Base-by-base conservation (phyloP, 1,284 basidiomycete genomes). In the Heterobasidion occidentale region DNA sequence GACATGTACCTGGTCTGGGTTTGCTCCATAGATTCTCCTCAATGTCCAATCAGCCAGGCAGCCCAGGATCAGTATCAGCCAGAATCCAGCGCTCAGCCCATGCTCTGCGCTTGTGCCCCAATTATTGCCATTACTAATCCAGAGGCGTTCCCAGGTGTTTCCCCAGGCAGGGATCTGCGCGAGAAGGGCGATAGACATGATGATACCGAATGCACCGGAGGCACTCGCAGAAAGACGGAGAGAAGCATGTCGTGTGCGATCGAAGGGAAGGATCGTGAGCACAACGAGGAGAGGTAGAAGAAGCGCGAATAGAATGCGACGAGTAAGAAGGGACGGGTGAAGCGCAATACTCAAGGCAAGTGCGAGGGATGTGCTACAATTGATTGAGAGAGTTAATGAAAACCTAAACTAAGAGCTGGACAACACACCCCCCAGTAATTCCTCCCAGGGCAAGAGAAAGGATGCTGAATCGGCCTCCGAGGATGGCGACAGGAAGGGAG, bases 221-320 rank as follows among this genome's bases (percentile, higher is more conserved):
- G 81, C 74, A 1, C 81, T 70, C 12, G 77, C 71, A 12, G 77
- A 75, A 33, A 81, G 63, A 15, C 84, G 77, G 12, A 86, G 64
- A 7, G 74, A 68, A 9, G 71, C 65, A 56, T 79, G 79, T 50
- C 79, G 74, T 46, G 79, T 67, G 36, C 67, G 65, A 7, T 69
- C 63, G 35, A 83, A 66, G 1, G 79, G 79, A 7, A 83, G 68
- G 15, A 81, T 62, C 17, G 74, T 75, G 55, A 76, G 62, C 34
- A 79, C 53, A 6, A 71, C 60, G 33, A 78, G 66, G 20, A 79
- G 58, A 3, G 74, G 63, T 1, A 67, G 12, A 77, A 66, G n/a
- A 84, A 77, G 1, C 78, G 70, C 2, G 84, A 83, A 57, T 87
- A 84, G 0, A 81, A 71, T 34, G 84, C 77, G 51, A 87, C 72